These are phyloP conservation scores for Pseudogymnoascus sp. DNA, from an alignment of 2,329 filamentous ascomycete species.

Conservation along the genomic window DNA sequence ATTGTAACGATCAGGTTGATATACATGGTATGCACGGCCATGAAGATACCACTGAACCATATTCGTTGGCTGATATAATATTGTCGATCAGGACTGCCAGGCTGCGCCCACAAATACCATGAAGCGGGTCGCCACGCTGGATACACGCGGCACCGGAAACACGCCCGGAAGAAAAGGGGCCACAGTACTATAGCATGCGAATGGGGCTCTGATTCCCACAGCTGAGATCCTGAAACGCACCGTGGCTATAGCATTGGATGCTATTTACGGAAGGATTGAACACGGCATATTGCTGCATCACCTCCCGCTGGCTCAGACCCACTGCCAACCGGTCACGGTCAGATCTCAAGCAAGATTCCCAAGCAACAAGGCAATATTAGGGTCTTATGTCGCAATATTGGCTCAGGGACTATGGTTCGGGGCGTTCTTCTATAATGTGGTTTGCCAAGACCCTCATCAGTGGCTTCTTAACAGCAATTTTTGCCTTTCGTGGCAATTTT, in stretches of 20 bases:
- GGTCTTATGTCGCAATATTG: not conserved
- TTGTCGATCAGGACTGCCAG: not conserved
- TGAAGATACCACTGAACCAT: too few relatives aligned
- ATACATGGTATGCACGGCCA: too few relatives aligned
- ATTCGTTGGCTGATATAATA: too few relatives aligned
- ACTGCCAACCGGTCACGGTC: not conserved
- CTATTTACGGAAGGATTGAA: not conserved
- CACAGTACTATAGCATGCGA: not conserved
- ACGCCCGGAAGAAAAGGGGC: not conserved
- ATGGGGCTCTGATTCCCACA: not conserved
- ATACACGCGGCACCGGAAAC: slow-evolving; percentile 1
- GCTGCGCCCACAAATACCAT: not conserved
- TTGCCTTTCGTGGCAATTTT: too few relatives aligned
- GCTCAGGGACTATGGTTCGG: not conserved
- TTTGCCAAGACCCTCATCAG: too few relatives aligned
- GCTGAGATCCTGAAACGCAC: not conserved
- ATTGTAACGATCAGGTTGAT: too few relatives aligned
- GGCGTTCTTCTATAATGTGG: too few relatives aligned
- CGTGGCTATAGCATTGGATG: not conserved
- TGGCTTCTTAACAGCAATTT: too few relatives aligned
- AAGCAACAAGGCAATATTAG: not conserved
- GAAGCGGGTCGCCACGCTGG: not conserved
- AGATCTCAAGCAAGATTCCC: not conserved
- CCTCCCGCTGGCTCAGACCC: not conserved
- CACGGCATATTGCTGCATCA: not conserved